Evolutionary conservation across 768 basidiomycete genomes (phyloP).

Genomic region (Lactifluus pinguis): DNA sequence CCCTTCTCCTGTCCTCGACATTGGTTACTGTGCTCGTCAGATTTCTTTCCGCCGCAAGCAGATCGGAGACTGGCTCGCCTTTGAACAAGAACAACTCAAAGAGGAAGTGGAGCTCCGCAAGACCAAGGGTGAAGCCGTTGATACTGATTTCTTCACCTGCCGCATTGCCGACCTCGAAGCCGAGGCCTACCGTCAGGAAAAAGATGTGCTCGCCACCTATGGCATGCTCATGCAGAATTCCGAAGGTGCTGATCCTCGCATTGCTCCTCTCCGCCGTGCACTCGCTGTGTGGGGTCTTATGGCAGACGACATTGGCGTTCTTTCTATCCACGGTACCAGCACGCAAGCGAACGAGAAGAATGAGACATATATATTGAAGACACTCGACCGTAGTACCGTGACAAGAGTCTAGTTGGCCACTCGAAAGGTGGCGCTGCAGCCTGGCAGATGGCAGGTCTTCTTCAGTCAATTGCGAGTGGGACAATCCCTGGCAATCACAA

Average conservation of each 20-base stretch:
- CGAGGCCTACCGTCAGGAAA: conserved; percentile 88
- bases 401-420: conserved; percentile 97
- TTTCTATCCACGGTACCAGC: conserved; percentile 85
- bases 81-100: conserved; percentile 80
- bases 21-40: conserved; percentile 88
- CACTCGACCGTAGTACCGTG: conserved; percentile 81
- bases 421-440: conserved; percentile 99
- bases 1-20: conserved; percentile 69
- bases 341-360: conserved; percentile 93
- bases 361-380: conserved; percentile 83
- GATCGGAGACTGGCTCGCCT: conserved; percentile 87
- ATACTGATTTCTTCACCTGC: conserved; percentile 63
- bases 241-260: conserved; percentile 72
- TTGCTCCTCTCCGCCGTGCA: conserved; percentile 89
- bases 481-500: conserved; percentile 94
- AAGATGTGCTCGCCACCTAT: conserved; percentile 84
- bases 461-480: conserved; percentile 78
- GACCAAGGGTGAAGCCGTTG: conserved; percentile 38
- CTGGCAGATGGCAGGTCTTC: conserved; percentile 90
- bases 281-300: conserved; percentile 95
- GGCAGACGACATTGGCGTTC: conserved; percentile 89
- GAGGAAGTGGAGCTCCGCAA: conserved; percentile 64
- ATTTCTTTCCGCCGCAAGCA: conserved; percentile 91
- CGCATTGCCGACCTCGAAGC: conserved; percentile 80
- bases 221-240: conserved; percentile 60